Evolutionary conservation across 2,329 filamentous ascomycete species (phyloP), one percentile per base, ranked within the genome.

Genomic region (Penicillium sp.): DNA sequence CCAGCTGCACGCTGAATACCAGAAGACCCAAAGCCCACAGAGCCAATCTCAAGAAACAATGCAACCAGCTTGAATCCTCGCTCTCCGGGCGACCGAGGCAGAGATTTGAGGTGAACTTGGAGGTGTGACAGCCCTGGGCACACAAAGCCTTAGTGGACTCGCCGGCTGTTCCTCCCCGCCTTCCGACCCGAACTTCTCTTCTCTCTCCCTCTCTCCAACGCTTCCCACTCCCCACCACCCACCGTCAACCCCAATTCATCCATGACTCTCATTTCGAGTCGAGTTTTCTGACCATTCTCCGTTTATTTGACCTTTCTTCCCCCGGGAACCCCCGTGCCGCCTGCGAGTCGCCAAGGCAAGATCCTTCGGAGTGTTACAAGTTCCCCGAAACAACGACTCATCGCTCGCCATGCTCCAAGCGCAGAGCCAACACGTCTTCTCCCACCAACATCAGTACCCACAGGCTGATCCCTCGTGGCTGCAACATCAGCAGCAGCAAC

Each of bases 341-440:
- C 26, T 41, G 40, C 40, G 41, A 45, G 30, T 32, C 27, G 33
- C 26, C 32, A 4, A 25, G n/a, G 32, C 23, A 16, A 14, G 38
- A 30, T 19, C 51, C 54, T 50, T 55, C 52, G 54, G 53, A 54
- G 47, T 39, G 48, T 53, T 53, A 56, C 53, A 43, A 54, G 46
- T 46, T 41, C 39, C 39, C 45, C 44, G 40, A 49, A 25, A 32
- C 39, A 39, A 51, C 47, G 51, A 47, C 53, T 42, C 46, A 45
- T 45, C 49, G 53, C 53, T 56, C 66, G 63, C 53, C 59, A 70
- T 70, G 67, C 64, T 70, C 42, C 66, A 69, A 67, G 65, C 70
- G 60, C 69, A 74, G 66, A 72, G 74, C 63, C 76, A 79, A 64
- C 78, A 81, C 71, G 70, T 79, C 62, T 81, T 80, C 63, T 76